Percentiles rank a stretch among this genome's conserved stretches.
Evolutionary conservation across 2,329 filamentous ascomycete genomes (phyloP).

Genomic region (Xylaria sp.): DNA sequence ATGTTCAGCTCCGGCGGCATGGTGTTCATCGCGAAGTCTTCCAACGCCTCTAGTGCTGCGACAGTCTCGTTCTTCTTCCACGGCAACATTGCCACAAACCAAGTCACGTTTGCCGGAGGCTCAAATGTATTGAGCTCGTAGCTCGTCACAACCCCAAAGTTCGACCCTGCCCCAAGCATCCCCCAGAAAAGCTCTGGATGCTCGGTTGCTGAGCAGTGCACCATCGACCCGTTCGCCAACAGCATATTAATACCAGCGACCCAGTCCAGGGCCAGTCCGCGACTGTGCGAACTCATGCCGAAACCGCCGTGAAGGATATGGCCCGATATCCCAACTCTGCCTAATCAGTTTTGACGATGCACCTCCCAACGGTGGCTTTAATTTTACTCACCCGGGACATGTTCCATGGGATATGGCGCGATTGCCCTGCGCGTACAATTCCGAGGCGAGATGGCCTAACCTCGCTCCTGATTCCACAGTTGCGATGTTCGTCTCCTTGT

Average conservation of each 20-base stretch:
- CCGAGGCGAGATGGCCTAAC: conserved; percentile 43
- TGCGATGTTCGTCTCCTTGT: conserved; percentile 43
- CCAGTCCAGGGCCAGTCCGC: conserved; percentile 50
- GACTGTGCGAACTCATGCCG: conserved; percentile 44
- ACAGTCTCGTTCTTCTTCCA: conserved; percentile 32
- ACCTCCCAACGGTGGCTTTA: not conserved
- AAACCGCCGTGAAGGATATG: conserved; percentile 43
- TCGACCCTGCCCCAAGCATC: conserved; percentile 38
- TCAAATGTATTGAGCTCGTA: conserved; percentile 38
- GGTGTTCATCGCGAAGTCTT: conserved; percentile 33
- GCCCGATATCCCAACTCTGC: conserved; percentile 41
- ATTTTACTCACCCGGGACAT: conserved; percentile 41
- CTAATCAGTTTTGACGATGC: conserved; percentile 15
- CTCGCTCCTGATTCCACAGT: conserved; percentile 48
- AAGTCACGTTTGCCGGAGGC: conserved; percentile 35
- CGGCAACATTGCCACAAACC: conserved; percentile 35
- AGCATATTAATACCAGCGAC: conserved; percentile 40
- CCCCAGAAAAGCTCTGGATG: conserved; percentile 40
- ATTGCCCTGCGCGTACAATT: conserved; percentile 38
- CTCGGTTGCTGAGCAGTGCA: conserved; percentile 35
- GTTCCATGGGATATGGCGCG: conserved; percentile 42
- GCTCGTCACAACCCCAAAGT: conserved; percentile 37
- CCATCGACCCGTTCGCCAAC: conserved; percentile 36
- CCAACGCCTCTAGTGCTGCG: conserved; percentile 52
- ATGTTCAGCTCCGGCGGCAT: conserved; percentile 48